phyloP scores from a whole-genome alignment of 352 stramenopile genomes.

The Blastocystis sp. region DNA sequence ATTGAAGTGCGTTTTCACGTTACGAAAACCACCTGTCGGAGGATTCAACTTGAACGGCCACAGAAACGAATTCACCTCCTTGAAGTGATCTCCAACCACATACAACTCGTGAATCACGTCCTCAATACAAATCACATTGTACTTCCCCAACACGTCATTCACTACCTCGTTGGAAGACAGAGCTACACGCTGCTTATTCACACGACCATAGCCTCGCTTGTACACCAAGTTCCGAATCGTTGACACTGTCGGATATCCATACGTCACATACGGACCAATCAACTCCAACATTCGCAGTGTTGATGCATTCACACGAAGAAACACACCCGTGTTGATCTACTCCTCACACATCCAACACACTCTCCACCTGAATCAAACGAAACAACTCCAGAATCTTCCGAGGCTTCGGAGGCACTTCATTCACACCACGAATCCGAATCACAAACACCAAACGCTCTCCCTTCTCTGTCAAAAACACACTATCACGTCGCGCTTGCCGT shows the following conservation, averaged over 20 bases:
- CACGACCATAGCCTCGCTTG: constrained; percentile 96
- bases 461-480: constrained; percentile 87
- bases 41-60: constrained; percentile 98
- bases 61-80: constrained; percentile 96
- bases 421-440: constrained; percentile 95
- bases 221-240: constrained; percentile 90
- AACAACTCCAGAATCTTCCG: constrained; percentile 93
- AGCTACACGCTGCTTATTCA: constrained; percentile 88
- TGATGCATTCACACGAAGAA: constrained; percentile 94
- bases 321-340: constrained; percentile 90
- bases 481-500: constrained; percentile 84
- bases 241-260: constrained; percentile 89
- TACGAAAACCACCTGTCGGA: constrained; percentile 81
- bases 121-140: constrained; percentile 93
- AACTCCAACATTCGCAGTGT: constrained; percentile 91
- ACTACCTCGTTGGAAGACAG: constrained; percentile 92
- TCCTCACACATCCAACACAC: background rate
- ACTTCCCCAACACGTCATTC: constrained; percentile 81
- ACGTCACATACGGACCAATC: constrained; percentile 64
- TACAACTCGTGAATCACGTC: constrained; percentile 98
- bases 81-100: constrained; percentile 96
- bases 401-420: constrained; percentile 14
- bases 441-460: constrained; percentile 88
- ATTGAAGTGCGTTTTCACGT: constrained; percentile 84
- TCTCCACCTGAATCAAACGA: constrained; percentile 79